These are phyloP conservation scores for Hygrophorus pudorinus DNA, from an alignment of 768 basidiomycete species.

Conservation along the genomic window DNA sequence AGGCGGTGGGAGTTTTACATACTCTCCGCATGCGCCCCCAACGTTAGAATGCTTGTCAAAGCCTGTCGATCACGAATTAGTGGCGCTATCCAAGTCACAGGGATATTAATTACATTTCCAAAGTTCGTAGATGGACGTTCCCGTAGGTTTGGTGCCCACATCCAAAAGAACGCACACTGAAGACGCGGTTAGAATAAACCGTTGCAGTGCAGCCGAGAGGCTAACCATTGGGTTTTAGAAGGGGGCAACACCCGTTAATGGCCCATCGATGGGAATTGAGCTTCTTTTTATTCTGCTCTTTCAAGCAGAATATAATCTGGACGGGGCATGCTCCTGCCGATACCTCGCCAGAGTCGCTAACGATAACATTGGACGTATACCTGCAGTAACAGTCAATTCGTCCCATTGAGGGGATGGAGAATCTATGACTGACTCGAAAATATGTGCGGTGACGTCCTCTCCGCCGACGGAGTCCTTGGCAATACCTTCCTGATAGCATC, in stretches of 20 bases:
- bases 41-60: constrained; percentile 81
- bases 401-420: neutral
- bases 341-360: constrained; percentile 74
- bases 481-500: constrained; percentile 81
- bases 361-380: constrained; percentile 72
- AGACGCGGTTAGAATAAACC: constrained; percentile 3
- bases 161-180: constrained; percentile 85
- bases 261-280: constrained; percentile 96
- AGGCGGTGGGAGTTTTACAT: constrained; percentile 11
- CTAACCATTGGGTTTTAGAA: constrained; percentile 75
- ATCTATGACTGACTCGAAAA: constrained; percentile 60
- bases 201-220: constrained; percentile 1
- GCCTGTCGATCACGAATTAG: constrained; percentile 25
- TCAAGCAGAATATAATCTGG: constrained; percentile 85
- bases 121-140: constrained; percentile 90
- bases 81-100: neutral
- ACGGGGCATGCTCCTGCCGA: constrained; percentile 67
- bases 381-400: constrained; percentile 21
- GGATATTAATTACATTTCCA: constrained; percentile 63
- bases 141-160: constrained; percentile 92
- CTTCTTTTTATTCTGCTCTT: constrained; percentile 97
- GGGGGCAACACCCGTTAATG: constrained; percentile 90
- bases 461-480: constrained; percentile 82
- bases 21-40: constrained; percentile 96
- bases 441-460: constrained; percentile 88